Conservation (phyloP, 2,329 filamentous ascomycete genomes). For the Orbilia blumenaviensis region DNA sequence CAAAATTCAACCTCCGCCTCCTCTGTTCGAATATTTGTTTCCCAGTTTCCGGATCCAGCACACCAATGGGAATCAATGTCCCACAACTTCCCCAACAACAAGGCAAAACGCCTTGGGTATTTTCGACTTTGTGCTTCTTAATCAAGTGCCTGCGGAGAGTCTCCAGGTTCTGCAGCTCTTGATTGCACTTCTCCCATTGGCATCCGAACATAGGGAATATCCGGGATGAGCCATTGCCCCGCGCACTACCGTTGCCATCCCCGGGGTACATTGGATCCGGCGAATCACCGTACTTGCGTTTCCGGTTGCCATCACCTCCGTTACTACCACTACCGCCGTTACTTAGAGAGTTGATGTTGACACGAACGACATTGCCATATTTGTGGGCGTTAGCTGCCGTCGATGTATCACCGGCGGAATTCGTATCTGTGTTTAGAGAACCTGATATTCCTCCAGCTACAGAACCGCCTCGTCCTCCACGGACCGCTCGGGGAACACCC, state of each 20-base stretch:
- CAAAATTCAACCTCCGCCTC: slow-evolving; percentile 56
- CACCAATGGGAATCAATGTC: slow-evolving; percentile 53
- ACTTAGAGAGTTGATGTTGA: slow-evolving; percentile 1
- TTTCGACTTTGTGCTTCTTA: slow-evolving; percentile 66
- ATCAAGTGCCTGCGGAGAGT: slow-evolving; percentile 69
- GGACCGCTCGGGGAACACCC: slow-evolving; percentile 3
- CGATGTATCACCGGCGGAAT: slow-evolving; percentile 7
- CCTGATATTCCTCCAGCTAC: neutral
- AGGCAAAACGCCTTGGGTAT: slow-evolving; percentile 60
- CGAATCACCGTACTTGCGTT: slow-evolving; percentile 30
- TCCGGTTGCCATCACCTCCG: slow-evolving; percentile 5
- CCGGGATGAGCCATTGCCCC: neutral
- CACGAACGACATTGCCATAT: slow-evolving; percentile 14
- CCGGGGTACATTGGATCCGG: slow-evolving; percentile 12
- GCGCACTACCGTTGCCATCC: neutral
- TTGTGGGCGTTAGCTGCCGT: slow-evolving; percentile 38
- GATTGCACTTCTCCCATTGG: slow-evolving; percentile 68
- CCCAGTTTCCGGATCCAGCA: slow-evolving; percentile 54
- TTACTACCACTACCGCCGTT: slow-evolving; percentile 7
- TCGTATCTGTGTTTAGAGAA: neutral
- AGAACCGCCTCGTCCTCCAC: slow-evolving; percentile 8
- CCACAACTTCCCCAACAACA: slow-evolving; percentile 65
- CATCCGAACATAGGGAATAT: slow-evolving; percentile 65
- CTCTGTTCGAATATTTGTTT: slow-evolving; percentile 19
- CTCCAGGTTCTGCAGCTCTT: slow-evolving; percentile 71